These are phyloP conservation scores for Suillus weaverae DNA, from an alignment of 768 basidiomycete species.

Conservation along the genomic window DNA sequence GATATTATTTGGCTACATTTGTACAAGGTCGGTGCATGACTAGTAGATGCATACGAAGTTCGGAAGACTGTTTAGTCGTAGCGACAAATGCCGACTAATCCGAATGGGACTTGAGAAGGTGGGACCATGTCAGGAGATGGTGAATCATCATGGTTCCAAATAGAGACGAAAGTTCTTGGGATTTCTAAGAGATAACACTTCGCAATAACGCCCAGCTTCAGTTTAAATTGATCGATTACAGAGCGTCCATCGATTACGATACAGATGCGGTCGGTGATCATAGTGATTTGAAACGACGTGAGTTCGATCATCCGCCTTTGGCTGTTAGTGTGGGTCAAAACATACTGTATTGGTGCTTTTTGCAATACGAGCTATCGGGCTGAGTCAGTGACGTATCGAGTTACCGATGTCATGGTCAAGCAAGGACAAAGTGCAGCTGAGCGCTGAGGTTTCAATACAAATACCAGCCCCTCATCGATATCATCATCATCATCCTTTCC, in stretches of 20 bases:
- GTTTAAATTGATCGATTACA: neutral
- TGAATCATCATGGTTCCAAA: constrained; percentile 13
- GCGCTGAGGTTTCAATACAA: constrained; percentile 11
- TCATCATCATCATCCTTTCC: neutral
- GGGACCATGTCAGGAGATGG: neutral
- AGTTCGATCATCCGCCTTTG: constrained; percentile 10
- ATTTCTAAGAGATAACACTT: constrained; percentile 12
- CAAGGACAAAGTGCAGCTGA: neutral
- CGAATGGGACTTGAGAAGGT: too few species aligned
- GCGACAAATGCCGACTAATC: too few species aligned
- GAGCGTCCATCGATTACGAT: neutral
- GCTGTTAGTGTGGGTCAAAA: constrained; percentile 1
- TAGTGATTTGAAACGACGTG: neutral
- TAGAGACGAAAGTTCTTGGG: constrained; percentile 10
- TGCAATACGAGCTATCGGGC: neutral
- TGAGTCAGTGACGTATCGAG: constrained; percentile 7
- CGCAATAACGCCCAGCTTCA: neutral
- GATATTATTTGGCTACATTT: too few species aligned
- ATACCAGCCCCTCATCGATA: constrained; percentile 4
- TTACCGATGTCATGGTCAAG: too few species aligned
- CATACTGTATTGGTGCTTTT: constrained; percentile 3
- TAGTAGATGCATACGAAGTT: too few species aligned
- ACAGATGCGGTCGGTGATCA: neutral
- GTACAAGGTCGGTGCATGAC: too few species aligned
- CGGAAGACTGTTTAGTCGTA: too few species aligned